Base-by-base conservation (phyloP, 257 asterid genomes). In the Nicotiana obtusifolia region DNA sequence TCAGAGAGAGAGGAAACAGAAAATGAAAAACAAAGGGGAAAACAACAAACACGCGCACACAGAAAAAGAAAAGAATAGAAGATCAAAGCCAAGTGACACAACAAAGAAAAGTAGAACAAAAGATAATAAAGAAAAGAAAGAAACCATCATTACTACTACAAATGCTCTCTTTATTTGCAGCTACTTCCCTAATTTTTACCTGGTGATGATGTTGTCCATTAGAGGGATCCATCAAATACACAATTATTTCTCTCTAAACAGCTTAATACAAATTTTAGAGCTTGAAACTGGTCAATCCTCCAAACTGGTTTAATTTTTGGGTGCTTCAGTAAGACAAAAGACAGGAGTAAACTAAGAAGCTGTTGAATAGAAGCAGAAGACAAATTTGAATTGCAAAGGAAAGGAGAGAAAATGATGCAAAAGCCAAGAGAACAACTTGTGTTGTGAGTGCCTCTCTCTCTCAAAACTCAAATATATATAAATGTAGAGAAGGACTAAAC, bases 221-320 rank as follows among this genome's bases (percentile, higher is more conserved):
- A 71, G 97, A 89, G 81, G 95, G 86, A 86, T 91, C 97, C 97
- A 94, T 93, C 84, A 89, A 30, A 85, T 87, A 81, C 89, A 86
- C 54, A 49, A 52, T 52, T 52, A 52, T 52, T 1, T 52, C 87
- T 52, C 52, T 11, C 76, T 65, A 0, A 11, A 24, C 61, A 47
- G 24, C 62, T 49, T 13, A 49, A 7, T 2, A 24, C 2, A 24
- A 49, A 24, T 22, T 14, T 49, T 47, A 4, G 24, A 73, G 61
- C 35, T 75, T 75, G 26, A 71, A 22, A 13, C 59, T 20, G 49
- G 9, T 41, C 49, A 71, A 71, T 20, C 59, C 78, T 22, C 78
- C 60, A 44, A 22, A 33, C 24, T 71, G 20, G 35, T 47, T 20
- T 20, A 3, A 22, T 2, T 10, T 67, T 4, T 68, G 11, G 77